Evolutionary conservation across 345 rosid species (phyloP).

Genomic region (Raphanus sativus): DNA sequence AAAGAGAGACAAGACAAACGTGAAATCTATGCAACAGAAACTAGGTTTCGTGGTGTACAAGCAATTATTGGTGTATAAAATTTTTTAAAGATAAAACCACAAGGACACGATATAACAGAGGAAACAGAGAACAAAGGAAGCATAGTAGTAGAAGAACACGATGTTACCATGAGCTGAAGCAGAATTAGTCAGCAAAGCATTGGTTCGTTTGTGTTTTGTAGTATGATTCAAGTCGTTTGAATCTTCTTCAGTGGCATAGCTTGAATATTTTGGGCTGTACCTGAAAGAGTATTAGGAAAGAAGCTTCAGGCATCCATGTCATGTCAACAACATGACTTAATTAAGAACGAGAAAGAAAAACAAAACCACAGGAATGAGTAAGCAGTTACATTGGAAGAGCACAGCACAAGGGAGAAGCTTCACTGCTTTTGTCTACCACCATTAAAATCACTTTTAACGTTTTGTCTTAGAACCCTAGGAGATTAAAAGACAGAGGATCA

Average conservation of each 20-base stretch:
- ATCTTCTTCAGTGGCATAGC: slow-evolving; percentile 29
- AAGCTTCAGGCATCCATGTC: neutral
- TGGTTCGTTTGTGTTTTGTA: slow-evolving; percentile 34
- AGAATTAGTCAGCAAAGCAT: slow-evolving; percentile 41
- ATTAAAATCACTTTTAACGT: slow-evolving; percentile 2
- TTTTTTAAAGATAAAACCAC: too few species aligned
- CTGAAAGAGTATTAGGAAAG: slow-evolving; percentile 31
- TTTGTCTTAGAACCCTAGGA: neutral
- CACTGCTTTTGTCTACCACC: neutral
- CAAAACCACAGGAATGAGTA: neutral
- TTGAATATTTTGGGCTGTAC: slow-evolving; percentile 41
- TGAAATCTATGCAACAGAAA: neutral
- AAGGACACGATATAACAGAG: neutral
- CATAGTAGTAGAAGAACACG: neutral
- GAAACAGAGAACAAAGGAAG: neutral
- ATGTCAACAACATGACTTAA: neutral
- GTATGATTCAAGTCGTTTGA: slow-evolving; percentile 23
- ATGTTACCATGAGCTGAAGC: slow-evolving; percentile 62
- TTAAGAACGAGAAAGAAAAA: neutral
- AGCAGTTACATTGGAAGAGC: neutral
- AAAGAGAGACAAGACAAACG: neutral
- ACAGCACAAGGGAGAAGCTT: neutral
- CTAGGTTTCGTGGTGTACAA: slow-evolving; percentile 23
- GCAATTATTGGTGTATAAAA: neutral
- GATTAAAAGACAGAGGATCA: neutral